Conservation (phyloP, 140 eudicot species). For the Ambrosia hybrid region DNA sequence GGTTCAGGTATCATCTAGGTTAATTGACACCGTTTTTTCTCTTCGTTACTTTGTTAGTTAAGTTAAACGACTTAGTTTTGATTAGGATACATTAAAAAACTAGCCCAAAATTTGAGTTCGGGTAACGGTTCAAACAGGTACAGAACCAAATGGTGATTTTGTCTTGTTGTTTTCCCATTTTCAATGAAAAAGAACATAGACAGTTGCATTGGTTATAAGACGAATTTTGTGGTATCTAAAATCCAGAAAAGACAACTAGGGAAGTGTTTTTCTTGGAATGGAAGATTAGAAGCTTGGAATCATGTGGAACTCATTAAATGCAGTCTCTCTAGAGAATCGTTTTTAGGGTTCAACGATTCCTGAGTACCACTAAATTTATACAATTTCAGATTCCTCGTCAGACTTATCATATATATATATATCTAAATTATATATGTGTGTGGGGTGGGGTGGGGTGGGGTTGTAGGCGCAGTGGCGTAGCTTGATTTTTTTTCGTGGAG, state of each 20-base stretch:
- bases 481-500: too few relatives aligned
- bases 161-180: slow-evolving; percentile 21
- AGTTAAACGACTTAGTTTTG: too few relatives aligned
- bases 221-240: slow-evolving; percentile 34
- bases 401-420: slow-evolving; percentile 28
- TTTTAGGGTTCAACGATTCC: slow-evolving; percentile 57
- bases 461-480: too few relatives aligned
- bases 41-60: too few relatives aligned
- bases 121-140: slow-evolving; percentile 3
- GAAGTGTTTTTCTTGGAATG: slow-evolving; percentile 81
- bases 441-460: background rate
- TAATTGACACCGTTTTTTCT: too few relatives aligned
- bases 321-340: slow-evolving; percentile 55
- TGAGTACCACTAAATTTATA: slow-evolving; percentile 30
- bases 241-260: slow-evolving; percentile 65
- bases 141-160: slow-evolving; percentile 19
- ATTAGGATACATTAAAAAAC: too few relatives aligned
- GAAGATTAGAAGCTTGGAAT: slow-evolving; percentile 95
- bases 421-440: slow-evolving; percentile 19
- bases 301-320: slow-evolving; percentile 97
- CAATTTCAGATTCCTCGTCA: slow-evolving; percentile 64
- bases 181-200: slow-evolving; percentile 33
- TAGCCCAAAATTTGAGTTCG: background rate
- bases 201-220: slow-evolving; percentile 43
- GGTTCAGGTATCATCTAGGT: too few relatives aligned